These are phyloP conservation scores for Pyrus hybrid DNA, from an alignment of 331 rosid genomes.

Conservation along the genomic window DNA sequence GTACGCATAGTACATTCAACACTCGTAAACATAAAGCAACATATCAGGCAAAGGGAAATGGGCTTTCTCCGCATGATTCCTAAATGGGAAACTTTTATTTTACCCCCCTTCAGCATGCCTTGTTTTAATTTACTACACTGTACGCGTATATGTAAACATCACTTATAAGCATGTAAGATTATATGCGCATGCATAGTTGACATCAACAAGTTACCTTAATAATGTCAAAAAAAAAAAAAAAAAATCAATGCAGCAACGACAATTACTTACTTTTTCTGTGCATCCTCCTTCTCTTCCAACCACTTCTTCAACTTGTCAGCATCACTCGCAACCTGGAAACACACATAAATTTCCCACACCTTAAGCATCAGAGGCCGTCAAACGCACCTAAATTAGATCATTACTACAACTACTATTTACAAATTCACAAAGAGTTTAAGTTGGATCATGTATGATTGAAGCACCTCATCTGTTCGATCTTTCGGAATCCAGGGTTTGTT, in stretches of 20 bases:
- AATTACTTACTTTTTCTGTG: slow-evolving; percentile 66
- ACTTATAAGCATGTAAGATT: not conserved
- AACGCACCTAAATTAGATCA: not conserved
- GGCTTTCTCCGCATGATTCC: not conserved
- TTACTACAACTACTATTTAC: not conserved
- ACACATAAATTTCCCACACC: slow-evolving; percentile 6
- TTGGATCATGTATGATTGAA: not conserved
- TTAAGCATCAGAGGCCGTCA: not conserved
- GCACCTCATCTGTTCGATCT: slow-evolving; percentile 68
- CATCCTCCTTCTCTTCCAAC: slow-evolving; percentile 78
- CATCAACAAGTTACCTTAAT: not conserved
- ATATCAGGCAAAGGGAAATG: not conserved
- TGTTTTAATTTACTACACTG: not conserved
- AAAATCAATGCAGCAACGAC: not conserved
- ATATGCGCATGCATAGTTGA: not conserved
- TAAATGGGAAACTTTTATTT: not conserved
- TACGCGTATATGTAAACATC: not conserved
- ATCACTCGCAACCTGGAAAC: slow-evolving; percentile 46
- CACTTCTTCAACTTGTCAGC: slow-evolving; percentile 64
- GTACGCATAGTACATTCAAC: not conserved
- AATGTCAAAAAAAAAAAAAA: not conserved
- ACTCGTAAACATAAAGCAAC: not conserved
- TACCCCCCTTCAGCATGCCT: not conserved
- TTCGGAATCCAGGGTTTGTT: slow-evolving; percentile 80
- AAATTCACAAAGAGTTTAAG: not conserved